Percentiles rank a stretch among this genome's conserved stretches.
Evolutionary conservation across 2,329 filamentous ascomycete species (phyloP).

Genomic region (Trichophyton verrucosum): DNA sequence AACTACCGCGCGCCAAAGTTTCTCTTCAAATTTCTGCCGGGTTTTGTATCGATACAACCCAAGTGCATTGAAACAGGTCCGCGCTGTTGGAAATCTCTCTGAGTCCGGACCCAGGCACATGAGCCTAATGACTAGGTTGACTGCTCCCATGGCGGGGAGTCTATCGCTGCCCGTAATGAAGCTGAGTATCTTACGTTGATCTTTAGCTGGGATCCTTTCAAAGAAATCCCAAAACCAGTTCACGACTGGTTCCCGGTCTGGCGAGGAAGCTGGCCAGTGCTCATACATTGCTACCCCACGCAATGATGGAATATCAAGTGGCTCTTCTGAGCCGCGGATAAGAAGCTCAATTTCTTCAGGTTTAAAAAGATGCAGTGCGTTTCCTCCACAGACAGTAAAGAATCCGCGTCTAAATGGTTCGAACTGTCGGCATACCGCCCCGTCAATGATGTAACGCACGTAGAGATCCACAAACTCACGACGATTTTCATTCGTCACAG

Average conservation of each 20-base stretch:
- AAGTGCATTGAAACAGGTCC: slow-evolving; percentile 84
- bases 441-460: slow-evolving; percentile 66
- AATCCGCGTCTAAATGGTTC: slow-evolving; percentile 91
- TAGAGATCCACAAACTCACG: slow-evolving; percentile 80
- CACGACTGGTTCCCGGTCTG: slow-evolving; percentile 54
- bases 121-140: slow-evolving; percentile 64
- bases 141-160: slow-evolving; percentile 76
- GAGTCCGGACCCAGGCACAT: slow-evolving; percentile 63
- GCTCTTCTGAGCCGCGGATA: slow-evolving; percentile 71
- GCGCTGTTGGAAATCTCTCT: slow-evolving; percentile 65
- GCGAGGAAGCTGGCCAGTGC: slow-evolving; percentile 51
- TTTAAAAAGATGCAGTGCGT: slow-evolving; percentile 73
- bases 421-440: slow-evolving; percentile 66
- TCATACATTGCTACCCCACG: slow-evolving; percentile 69
- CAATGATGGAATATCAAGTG: slow-evolving; percentile 64
- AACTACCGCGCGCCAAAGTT: slow-evolving; percentile 74
- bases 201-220: slow-evolving; percentile 47
- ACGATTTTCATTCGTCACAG: slow-evolving; percentile 74
- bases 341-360: slow-evolving; percentile 87
- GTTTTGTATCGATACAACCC: slow-evolving; percentile 61
- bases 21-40: slow-evolving; percentile 53
- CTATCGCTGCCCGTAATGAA: slow-evolving; percentile 88
- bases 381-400: slow-evolving; percentile 81
- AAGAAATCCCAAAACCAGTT: slow-evolving; percentile 87
- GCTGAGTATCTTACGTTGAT: slow-evolving; percentile 66